phyloP scores from a whole-genome alignment of 2,329 filamentous ascomycete genomes.

The Nannizzia gypsea region DNA sequence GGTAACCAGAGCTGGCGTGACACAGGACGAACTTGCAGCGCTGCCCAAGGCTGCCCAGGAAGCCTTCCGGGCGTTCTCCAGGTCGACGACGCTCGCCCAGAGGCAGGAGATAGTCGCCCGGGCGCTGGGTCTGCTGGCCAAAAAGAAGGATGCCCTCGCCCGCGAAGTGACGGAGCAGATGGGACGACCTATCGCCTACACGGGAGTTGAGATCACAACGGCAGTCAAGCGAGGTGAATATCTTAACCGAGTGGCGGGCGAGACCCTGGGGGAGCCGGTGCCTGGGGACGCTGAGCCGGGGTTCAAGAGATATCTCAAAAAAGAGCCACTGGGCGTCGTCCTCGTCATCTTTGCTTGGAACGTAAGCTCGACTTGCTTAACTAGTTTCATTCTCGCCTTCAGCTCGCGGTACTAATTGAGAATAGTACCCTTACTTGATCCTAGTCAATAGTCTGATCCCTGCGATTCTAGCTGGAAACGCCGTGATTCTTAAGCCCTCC shows the following conservation, averaged over 20 bases:
- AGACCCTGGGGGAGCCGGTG: conserved; percentile 54
- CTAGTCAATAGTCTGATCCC: conserved; percentile 87
- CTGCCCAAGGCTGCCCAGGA: conserved; percentile 61
- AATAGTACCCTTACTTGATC: conserved; percentile 84
- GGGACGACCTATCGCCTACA: conserved; percentile 84
- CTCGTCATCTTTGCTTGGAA: conserved; percentile 94
- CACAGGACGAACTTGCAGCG: conserved; percentile 54
- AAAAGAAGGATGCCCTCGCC: conserved; percentile 67
- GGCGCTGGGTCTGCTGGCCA: conserved; percentile 58
- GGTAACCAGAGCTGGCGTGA: conserved; percentile 64
- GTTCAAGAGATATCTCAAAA: conserved; percentile 82
- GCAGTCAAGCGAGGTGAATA: conserved; percentile 78
- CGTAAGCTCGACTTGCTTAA: conserved; percentile 45
- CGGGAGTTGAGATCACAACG: conserved; percentile 69
- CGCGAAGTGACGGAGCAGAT: conserved; percentile 86
- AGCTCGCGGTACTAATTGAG: neutral
- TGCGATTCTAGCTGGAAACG: conserved; percentile 80
- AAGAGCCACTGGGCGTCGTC: conserved; percentile 75
- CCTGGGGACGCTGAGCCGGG: conserved; percentile 73
- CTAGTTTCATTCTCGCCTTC: neutral
- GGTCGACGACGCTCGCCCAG: conserved; percentile 63
- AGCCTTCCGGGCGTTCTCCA: conserved; percentile 65
- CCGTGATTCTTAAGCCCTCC: conserved; percentile 86
- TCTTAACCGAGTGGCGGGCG: conserved; percentile 68
- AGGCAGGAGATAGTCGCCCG: conserved; percentile 71